Base-by-base conservation (phyloP, 441 rosid species). In the Daphne laureola region DNA sequence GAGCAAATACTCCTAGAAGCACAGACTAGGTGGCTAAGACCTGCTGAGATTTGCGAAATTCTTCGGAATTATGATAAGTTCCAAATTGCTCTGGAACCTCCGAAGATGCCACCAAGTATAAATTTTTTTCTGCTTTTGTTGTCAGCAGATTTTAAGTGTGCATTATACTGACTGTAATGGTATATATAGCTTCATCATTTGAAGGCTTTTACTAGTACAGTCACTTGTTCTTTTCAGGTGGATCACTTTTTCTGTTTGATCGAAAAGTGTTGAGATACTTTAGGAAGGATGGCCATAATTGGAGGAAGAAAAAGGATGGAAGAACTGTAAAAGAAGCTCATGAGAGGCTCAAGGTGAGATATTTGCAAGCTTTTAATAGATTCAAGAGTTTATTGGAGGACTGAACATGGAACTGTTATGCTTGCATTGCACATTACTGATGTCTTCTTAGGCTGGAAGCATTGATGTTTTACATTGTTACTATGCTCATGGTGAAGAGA, bases 301-400 rank as follows among this genome's bases (percentile, higher is more conserved):
- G 99, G 99, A 87, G 96, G 77, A 90, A 94, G 87, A 90, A 87
- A 66, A 86, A 64, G 71, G 97, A 94, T 73, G 97, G 97, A 55
- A 94, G 87, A 67, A 90, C 95, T 0, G 85, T 90, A 35, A 94
- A 82, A 77, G 97, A 94, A 82, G 96, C 97, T 67, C 97, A 94
- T 48, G 97, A 94, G 79, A 90, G 82, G 83, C 80, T 94, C 50
- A 93, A 93, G 93, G 97, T 87, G 67, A 71, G 15, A 44, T 21
- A 44, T 21, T 21, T 21, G 1, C 25, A 21, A 2, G 25, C 25
- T 21, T 21, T 21, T 21, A 21, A 21, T 21, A 21, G 2, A 21
- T 21, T 21, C 3, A 21, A 4, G 25, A 17, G n/a, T 17, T 57
- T n/a, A 14, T 17, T 35, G 43, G 42, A 8, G 50, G 14, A 59